Percentiles rank a stretch among this genome's conserved stretches.
Conservation (phyloP, 371 early-diverging fungal species). For the Rhizopus stolonifer region DNA sequence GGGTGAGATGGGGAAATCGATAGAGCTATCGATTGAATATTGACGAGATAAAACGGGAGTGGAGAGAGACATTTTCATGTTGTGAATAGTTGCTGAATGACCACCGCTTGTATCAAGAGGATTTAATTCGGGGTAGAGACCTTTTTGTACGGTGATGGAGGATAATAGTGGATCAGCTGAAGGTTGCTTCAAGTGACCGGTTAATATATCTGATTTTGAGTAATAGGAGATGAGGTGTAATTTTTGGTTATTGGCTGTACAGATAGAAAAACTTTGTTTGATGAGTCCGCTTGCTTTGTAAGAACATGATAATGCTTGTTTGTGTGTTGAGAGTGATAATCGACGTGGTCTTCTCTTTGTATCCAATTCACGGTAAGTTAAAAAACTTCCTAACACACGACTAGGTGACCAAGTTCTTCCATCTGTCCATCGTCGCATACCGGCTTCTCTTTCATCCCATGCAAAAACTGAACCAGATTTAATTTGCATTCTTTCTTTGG, state of each 20-base stretch:
- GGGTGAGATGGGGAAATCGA: conserved; percentile 29
- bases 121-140: conserved; percentile 63
- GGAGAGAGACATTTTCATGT: conserved; percentile 28
- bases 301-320: too few species aligned
- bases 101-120: conserved; percentile 50
- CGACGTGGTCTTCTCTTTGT: conserved; percentile 51
- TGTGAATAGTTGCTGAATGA: conserved; percentile 46
- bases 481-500: conserved; percentile 61
- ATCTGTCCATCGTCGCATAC: conserved; percentile 92
- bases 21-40: conserved; percentile 14
- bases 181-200: conserved; percentile 55
- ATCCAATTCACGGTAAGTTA: conserved; percentile 76
- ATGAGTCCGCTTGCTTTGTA: conserved; percentile 60
- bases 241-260: conserved; percentile 76
- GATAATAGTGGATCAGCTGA: conserved; percentile 50
- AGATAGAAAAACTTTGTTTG: conserved; percentile 64
- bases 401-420: conserved; percentile 85
- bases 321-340: conserved; percentile 23
- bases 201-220: conserved; percentile 68
- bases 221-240: conserved; percentile 89
- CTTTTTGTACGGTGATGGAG: conserved; percentile 57
- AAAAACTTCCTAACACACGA: conserved; percentile 73
- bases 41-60: conserved; percentile 11
- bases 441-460: conserved; percentile 85
- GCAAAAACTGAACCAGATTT: conserved; percentile 80